Evolutionary conservation across 306 rosid genomes (phyloP), one percentile per base, ranked within the genome.

Genomic region (Rosa persica): DNA sequence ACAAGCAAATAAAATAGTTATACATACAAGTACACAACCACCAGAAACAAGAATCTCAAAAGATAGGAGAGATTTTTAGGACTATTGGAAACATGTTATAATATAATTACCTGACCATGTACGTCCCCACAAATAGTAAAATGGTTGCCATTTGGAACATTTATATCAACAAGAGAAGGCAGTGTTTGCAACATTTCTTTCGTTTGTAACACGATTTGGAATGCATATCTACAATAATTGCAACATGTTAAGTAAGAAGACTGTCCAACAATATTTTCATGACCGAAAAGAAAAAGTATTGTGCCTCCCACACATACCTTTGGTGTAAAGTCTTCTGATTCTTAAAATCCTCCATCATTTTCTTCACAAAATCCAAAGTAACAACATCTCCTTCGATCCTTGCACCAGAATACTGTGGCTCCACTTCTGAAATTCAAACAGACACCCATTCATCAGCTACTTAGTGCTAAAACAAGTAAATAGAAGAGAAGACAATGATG

Each of bases 101-200:
- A 81, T 62, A 51, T 75, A 76, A 71, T 74, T 89, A 96, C 98
- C 98, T 96, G 99, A 73, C 99, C 99, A 85, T 96, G 99, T 77
- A 96, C 99, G 74, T 96, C 99, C 16, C 99, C 99, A 70, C 99
- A 96, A 78, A 96, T 97, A 72, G 98, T 96, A 80, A 96, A 91
- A 84, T 85, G 97, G 46, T 86, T 91, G 74, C 98, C 97, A 13
- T 87, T 79, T 8, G 88, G 97, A 84, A 96, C 84, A 71, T 74
- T 79, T 79, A 96, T 77, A 78, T 96, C 98, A 51, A 93, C 99
- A 52, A 96, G 95, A 79, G 99, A 93, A 80, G 99, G 98, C 82
- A 93, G 85, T 76, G 87, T 87, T 74, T 79, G 90, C 88, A 96
- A 78, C 79, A 89, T 79, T 71, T 93, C 96, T 85, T 89, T 96